Evolutionary conservation across 2,329 filamentous ascomycete genomes (phyloP).

Genomic region (Colletotrichum agaves): DNA sequence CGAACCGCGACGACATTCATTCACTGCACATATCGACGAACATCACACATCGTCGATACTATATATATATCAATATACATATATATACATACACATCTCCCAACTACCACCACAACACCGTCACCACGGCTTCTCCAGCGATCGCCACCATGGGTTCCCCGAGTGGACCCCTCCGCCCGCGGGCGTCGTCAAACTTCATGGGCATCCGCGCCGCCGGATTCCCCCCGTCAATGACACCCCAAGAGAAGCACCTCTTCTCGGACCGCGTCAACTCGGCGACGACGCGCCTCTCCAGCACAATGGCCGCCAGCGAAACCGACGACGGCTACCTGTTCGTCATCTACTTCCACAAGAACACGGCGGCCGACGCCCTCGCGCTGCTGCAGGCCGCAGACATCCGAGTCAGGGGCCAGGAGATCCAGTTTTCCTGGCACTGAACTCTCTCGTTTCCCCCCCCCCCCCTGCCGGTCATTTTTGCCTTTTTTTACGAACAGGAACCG

Average conservation of each 20-base stretch:
- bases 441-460: too few species aligned
- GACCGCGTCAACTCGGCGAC: slow-evolving; percentile 32
- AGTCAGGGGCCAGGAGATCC: slow-evolving; percentile 31
- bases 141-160: slow-evolving; percentile 36
- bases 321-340: slow-evolving; percentile 28
- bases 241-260: slow-evolving; percentile 32
- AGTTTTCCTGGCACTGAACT: slow-evolving; percentile 34
- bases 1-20: neutral
- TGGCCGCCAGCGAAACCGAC: slow-evolving; percentile 25
- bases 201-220: slow-evolving; percentile 29
- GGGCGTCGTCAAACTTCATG: slow-evolving; percentile 36
- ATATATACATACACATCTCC: too few species aligned
- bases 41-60: slow-evolving; percentile 5
- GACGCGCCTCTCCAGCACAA: slow-evolving; percentile 31
- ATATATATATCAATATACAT: too few species aligned
- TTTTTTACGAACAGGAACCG: neutral
- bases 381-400: slow-evolving; percentile 31
- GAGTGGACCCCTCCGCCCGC: slow-evolving; percentile 34
- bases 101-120: slow-evolving; percentile 10
- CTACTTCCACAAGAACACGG: slow-evolving; percentile 35
- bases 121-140: slow-evolving; percentile 36
- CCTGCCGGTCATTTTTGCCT: neutral
- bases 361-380: slow-evolving; percentile 31
- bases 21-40: slow-evolving; percentile 4
- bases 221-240: slow-evolving; percentile 30